A percentile compares a stretch with the other conserved stretches of the same genome.
Conservation (phyloP, 441 rosid species). For the Gossypium davidsonii region DNA sequence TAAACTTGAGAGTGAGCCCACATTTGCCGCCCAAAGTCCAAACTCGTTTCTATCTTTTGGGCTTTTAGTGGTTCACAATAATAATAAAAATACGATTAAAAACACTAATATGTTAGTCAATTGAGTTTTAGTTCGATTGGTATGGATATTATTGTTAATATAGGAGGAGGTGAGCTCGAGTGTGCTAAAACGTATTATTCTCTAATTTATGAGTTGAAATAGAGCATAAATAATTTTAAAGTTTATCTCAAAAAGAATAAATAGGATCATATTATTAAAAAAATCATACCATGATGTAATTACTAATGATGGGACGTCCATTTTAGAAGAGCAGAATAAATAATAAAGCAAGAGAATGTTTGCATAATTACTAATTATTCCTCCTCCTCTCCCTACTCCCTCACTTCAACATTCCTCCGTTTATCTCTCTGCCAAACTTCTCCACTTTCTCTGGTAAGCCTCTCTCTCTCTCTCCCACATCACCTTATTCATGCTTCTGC, state of each 20-base stretch:
- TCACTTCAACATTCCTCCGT: not conserved
- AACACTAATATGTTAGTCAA: too few species aligned
- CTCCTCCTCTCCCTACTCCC: not conserved
- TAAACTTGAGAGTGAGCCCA: too few species aligned
- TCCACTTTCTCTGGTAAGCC: not conserved
- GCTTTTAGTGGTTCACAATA: too few species aligned
- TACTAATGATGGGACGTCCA: not conserved
- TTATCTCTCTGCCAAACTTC: not conserved
- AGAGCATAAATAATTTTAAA: too few species aligned
- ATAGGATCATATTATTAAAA: too few species aligned
- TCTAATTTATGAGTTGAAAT: fast-evolving
- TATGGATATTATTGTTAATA: fast-evolving
- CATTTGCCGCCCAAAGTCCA: too few species aligned
- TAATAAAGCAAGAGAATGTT: not conserved
- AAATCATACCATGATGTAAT: too few species aligned
- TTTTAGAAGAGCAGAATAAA: not conserved
- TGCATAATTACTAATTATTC: conserved; percentile 5
- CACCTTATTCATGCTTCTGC: too few species aligned
- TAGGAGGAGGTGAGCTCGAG: fast-evolving
- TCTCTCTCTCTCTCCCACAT: not conserved
- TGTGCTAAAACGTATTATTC: fast-evolving
- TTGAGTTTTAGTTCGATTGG: too few species aligned
- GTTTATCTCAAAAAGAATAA: too few species aligned
- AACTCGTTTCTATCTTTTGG: too few species aligned
- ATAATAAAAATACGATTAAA: too few species aligned